Evolutionary conservation across 345 rosid genomes (phyloP).

Genomic region (Sonneratia caseolaris): DNA sequence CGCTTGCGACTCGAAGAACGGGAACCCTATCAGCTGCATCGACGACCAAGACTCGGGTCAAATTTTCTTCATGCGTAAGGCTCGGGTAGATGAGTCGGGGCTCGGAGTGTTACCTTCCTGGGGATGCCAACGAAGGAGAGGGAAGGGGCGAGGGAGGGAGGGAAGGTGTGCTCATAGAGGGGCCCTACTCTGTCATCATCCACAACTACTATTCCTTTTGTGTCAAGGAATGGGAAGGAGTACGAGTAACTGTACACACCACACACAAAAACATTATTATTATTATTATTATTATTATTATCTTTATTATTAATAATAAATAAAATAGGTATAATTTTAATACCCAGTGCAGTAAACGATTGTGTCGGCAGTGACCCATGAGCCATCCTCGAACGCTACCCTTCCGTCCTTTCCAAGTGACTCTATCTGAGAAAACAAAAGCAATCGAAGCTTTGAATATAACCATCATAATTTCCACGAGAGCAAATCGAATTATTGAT

Average conservation of each 20-base stretch:
- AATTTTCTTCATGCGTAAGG: background rate
- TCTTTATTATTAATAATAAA: too few species aligned
- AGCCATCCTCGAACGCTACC: constrained; percentile 52
- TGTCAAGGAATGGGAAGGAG: constrained; percentile 89
- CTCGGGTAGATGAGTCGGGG: too few species aligned
- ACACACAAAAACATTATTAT: background rate
- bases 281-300: too few species aligned
- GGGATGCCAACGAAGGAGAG: constrained; percentile 87
- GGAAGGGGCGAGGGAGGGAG: constrained; percentile 82
- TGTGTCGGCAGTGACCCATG: constrained; percentile 54
- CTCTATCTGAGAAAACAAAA: constrained; percentile 35
- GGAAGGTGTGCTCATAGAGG: constrained; percentile 86
- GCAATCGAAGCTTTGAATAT: too few species aligned
- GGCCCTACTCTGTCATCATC: constrained; percentile 96
- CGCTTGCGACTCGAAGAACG: constrained; percentile 94
- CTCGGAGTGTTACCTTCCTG: constrained; percentile 47
- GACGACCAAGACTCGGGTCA: background rate
- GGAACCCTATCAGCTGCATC: constrained; percentile 79
- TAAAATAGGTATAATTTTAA: background rate
- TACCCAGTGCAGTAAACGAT: constrained; percentile 93
- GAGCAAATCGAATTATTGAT: too few species aligned
- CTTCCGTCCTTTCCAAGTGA: constrained; percentile 57
- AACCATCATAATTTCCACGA: too few species aligned
- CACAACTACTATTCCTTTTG: constrained; percentile 73
- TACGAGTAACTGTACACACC: constrained; percentile 63